These are phyloP conservation scores for Coix lacrymajobi DNA, from an alignment of 176 grass and related monocot species.

Conservation along the genomic window DNA sequence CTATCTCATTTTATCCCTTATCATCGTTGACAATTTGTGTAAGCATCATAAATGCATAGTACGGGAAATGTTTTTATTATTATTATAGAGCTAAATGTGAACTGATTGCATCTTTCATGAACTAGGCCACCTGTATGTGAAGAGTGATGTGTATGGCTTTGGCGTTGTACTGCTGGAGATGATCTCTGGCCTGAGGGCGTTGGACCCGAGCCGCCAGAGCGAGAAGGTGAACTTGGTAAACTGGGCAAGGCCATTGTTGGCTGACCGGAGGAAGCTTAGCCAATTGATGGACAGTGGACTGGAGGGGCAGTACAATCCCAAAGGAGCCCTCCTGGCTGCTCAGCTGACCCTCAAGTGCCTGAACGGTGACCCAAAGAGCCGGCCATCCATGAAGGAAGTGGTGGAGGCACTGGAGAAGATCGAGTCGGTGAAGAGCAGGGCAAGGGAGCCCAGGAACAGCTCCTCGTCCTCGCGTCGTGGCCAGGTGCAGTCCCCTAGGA, in stretches of 20 bases:
- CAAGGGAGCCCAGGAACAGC: slow-evolving; percentile 25
- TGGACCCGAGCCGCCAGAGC: slow-evolving; percentile 33
- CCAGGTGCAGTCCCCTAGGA: slow-evolving; percentile 14
- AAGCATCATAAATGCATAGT: background rate
- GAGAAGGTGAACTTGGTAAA: slow-evolving; percentile 65
- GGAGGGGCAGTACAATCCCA: slow-evolving; percentile 69
- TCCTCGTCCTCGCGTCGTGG: slow-evolving; percentile 16
- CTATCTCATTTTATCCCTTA: background rate
- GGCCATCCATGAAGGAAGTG: slow-evolving; percentile 91
- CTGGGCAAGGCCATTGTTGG: slow-evolving; percentile 62
- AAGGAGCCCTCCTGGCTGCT: slow-evolving; percentile 53
- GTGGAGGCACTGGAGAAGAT: slow-evolving; percentile 69
- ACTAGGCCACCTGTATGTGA: slow-evolving; percentile 89
- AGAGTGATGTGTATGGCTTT: slow-evolving; percentile 87
- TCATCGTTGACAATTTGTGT: background rate
- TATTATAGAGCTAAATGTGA: background rate
- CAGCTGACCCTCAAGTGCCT: slow-evolving; percentile 80
- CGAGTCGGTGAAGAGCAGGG: slow-evolving; percentile 49
- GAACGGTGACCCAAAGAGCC: slow-evolving; percentile 55
- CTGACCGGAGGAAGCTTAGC: slow-evolving; percentile 62
- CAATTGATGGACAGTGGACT: slow-evolving; percentile 65
- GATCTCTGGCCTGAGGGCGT: slow-evolving; percentile 60
- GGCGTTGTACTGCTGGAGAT: slow-evolving; percentile 85
- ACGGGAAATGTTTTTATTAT: background rate
- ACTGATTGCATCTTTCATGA: background rate